Percentiles rank a stretch among this genome's conserved stretches.
These are phyloP conservation scores for Gillenia trifoliata DNA, from an alignment of 306 rosid species.

Conservation along the genomic window DNA sequence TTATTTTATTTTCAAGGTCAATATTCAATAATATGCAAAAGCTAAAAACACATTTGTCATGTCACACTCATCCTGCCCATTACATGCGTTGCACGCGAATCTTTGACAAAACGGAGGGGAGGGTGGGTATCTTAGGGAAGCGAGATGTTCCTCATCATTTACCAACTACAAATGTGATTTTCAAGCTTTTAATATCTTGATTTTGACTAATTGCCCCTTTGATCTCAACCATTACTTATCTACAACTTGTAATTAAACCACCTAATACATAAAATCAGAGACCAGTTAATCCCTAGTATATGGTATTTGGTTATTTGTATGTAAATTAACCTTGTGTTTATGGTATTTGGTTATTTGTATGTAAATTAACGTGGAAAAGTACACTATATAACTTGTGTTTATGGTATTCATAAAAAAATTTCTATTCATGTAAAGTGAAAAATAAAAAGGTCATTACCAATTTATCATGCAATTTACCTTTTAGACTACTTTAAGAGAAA, in stretches of 20 bases:
- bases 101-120: slow-evolving; percentile 41
- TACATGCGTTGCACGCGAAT: slow-evolving; percentile 52
- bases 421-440: not conserved
- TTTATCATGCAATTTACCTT: not conserved
- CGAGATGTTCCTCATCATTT: slow-evolving; percentile 28
- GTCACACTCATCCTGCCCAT: slow-evolving; percentile 46
- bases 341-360: not conserved
- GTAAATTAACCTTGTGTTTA: too few species aligned
- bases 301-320: not conserved
- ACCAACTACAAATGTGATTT: slow-evolving; percentile 26
- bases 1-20: slow-evolving; percentile 15
- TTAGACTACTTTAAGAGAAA: too few species aligned
- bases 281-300: not conserved
- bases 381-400: too few species aligned
- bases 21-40: slow-evolving; percentile 35
- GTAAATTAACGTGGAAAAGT: too few species aligned
- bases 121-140: slow-evolving; percentile 29
- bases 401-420: too few species aligned
- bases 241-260: not conserved
- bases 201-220: slow-evolving; percentile 27
- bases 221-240: slow-evolving; percentile 14
- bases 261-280: not conserved
- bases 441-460: not conserved
- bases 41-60: slow-evolving; percentile 34
- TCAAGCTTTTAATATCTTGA: slow-evolving; percentile 21